Evolutionary conservation across 495 filamentous ascomycete genomes (phyloP), one percentile per base, ranked within the genome.

Genomic region (Tirmania nivea): DNA sequence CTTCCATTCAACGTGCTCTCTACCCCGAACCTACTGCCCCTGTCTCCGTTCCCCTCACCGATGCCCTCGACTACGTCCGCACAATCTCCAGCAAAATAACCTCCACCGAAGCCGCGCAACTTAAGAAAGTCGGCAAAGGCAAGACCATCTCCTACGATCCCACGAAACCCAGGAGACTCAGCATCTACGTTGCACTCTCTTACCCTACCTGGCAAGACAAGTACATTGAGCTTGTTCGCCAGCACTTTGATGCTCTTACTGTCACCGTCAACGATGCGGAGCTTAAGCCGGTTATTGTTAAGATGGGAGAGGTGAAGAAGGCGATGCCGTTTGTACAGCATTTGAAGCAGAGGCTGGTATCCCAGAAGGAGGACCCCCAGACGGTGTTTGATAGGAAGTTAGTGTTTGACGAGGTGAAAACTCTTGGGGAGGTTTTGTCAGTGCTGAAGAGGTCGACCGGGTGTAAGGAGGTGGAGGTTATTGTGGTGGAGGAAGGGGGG

Each of bases 321-420:
- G 89, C 85, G 25, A 96, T 96, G 90, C 92, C 92, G 6, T 97
- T 95, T 62, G 78, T 96, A 5, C 86, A 96, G 67, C 68, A 63
- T 1, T 68, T 97, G 50, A 95, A 94, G 80, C 80, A 76, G 60
- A 75, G 84, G 17, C 73, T 97, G 21, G 66, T 81, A 48, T 65
- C 63, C 19, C 74, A 78, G 63, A 67, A 72, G 35, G 76, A 78
- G 63, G 54, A 65, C 8, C 69, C 74, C 8, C 69, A 76, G 17
- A 70, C 63, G 9, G 86, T 95, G 45, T 81, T 95, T 60, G 76
- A 86, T 19, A 70, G 87, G 52, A 84, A 86, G 67, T 68, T 97
- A 51, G 73, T 74, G 5, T 97, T 97, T 65, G 83, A 94, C 57
- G 90, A 97, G 69, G 68, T 81, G 14, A 75, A 73, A 51, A 79